Percentiles rank a stretch among this genome's conserved stretches.
phyloP scores from a whole-genome alignment of 768 basidiomycete species.

The Pisolithus orientalis region DNA sequence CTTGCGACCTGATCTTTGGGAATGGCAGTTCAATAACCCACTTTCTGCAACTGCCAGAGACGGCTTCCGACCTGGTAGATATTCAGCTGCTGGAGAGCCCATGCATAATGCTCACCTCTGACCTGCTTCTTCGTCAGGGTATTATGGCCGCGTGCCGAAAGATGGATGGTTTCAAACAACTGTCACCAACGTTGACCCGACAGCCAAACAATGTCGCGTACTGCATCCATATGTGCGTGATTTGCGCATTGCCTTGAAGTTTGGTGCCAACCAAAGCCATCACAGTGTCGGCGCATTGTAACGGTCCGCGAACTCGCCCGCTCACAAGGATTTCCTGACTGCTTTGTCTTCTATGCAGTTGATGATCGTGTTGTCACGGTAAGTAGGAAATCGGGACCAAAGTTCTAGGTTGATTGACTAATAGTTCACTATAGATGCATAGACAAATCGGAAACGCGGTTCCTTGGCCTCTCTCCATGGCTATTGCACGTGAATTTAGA shows the following conservation, averaged over 20 bases:
- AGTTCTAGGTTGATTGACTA: not conserved
- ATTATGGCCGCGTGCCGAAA: conserved; percentile 57
- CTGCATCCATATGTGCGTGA: conserved; percentile 56
- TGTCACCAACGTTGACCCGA: conserved; percentile 73
- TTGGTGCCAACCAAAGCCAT: not conserved
- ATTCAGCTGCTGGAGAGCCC: not conserved
- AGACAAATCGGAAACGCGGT: conserved; percentile 81
- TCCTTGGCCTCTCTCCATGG: conserved; percentile 56
- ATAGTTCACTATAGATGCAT: conserved; percentile 49
- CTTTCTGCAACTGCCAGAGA: conserved; percentile 46
- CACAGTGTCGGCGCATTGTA: conserved; percentile 61
- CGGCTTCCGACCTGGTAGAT: conserved; percentile 47
- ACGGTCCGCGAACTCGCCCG: conserved; percentile 74
- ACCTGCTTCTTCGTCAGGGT: conserved; percentile 27
- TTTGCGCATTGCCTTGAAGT: not conserved
- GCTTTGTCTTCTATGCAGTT: conserved; percentile 54
- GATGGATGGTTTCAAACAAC: conserved; percentile 62
- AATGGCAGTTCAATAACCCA: conserved; percentile 61
- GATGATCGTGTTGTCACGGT: conserved; percentile 56
- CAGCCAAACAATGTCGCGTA: conserved; percentile 68
- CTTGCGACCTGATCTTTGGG: conserved; percentile 38
- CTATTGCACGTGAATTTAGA: conserved; percentile 59
- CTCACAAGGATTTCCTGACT: conserved; percentile 78
- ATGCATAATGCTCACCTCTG: not conserved
- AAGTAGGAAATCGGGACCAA: conserved; percentile 17